Percentiles rank a stretch among this genome's conserved stretches.
These are phyloP conservation scores for Aspergillus indologenus DNA, from an alignment of 495 filamentous ascomycete genomes.

Conservation along the genomic window DNA sequence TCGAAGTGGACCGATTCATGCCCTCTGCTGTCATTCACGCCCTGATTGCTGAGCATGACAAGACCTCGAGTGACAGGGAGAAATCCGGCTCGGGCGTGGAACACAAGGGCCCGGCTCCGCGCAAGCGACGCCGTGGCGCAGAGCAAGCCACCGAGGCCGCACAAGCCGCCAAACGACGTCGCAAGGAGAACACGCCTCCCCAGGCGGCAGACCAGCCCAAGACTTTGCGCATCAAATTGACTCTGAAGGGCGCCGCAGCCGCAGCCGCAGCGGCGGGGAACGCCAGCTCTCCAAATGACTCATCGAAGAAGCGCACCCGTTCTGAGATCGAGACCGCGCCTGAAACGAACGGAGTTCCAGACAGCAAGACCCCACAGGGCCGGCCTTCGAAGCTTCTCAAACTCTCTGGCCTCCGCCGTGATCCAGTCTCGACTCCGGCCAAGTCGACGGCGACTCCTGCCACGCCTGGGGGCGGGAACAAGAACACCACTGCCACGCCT, in stretches of 20 bases:
- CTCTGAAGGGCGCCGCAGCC: slow-evolving; percentile 3
- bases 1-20: slow-evolving; percentile 17
- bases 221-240: slow-evolving; percentile 11
- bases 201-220: slow-evolving; percentile 2
- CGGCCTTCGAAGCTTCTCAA: slow-evolving; percentile 10
- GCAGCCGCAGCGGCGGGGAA: neutral
- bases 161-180: slow-evolving; percentile 16
- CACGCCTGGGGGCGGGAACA: neutral
- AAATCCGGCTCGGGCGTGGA: neutral
- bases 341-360: neutral
- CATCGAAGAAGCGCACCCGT: slow-evolving; percentile 19
- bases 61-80: neutral
- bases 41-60: slow-evolving; percentile 17
- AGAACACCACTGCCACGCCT: neutral
- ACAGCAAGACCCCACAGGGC: slow-evolving; percentile 2
- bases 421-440: neutral
- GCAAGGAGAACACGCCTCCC: slow-evolving; percentile 8
- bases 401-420: neutral
- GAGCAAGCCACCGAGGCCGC: neutral
- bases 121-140: slow-evolving; percentile 18
- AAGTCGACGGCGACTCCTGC: neutral
- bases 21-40: slow-evolving; percentile 13
- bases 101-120: slow-evolving; percentile 8
- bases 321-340: slow-evolving; percentile 15
- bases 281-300: neutral